Conservation (phyloP, 2,329 filamentous ascomycete genomes). For the Aspergillus chevalieri region DNA sequence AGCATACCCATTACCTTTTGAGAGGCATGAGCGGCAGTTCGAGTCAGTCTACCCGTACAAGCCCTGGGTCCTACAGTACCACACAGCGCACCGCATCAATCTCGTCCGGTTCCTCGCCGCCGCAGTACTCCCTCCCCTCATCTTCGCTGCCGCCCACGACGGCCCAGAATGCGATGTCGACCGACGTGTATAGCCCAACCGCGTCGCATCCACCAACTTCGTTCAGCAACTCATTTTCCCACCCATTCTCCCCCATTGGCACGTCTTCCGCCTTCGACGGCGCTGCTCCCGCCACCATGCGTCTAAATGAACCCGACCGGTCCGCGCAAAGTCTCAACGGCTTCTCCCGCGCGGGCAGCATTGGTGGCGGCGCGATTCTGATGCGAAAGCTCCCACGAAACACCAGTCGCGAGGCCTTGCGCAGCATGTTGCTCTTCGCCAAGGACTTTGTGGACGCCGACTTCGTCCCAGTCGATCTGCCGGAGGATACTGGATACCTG, state of each 20-base stretch:
- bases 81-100: conserved; percentile 35
- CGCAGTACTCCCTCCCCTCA: conserved; percentile 25
- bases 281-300: conserved; percentile 26
- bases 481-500: conserved; percentile 52
- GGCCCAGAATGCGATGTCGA: conserved; percentile 39
- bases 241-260: conserved; percentile 35
- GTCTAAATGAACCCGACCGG: conserved; percentile 29
- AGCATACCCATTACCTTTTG: conserved; percentile 4
- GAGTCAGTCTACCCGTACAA: conserved; percentile 37
- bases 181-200: conserved; percentile 37
- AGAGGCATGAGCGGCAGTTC: conserved; percentile 39
- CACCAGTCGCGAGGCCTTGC: conserved; percentile 53
- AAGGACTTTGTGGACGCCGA: conserved; percentile 57
- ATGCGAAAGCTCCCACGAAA: conserved; percentile 56
- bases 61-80: conserved; percentile 35
- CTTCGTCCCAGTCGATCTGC: conserved; percentile 49
- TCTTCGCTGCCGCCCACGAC: conserved; percentile 29
- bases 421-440: conserved; percentile 60
- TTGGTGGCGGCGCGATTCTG: conserved; percentile 41
- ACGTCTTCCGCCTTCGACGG: conserved; percentile 32
- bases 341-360: conserved; percentile 24
- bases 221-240: conserved; percentile 29
- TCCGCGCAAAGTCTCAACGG: conserved; percentile 31
- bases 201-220: conserved; percentile 32
- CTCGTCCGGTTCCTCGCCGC: conserved; percentile 35